Evolutionary conservation across 768 basidiomycete species (phyloP).

Genomic region (Russula olivacea): DNA sequence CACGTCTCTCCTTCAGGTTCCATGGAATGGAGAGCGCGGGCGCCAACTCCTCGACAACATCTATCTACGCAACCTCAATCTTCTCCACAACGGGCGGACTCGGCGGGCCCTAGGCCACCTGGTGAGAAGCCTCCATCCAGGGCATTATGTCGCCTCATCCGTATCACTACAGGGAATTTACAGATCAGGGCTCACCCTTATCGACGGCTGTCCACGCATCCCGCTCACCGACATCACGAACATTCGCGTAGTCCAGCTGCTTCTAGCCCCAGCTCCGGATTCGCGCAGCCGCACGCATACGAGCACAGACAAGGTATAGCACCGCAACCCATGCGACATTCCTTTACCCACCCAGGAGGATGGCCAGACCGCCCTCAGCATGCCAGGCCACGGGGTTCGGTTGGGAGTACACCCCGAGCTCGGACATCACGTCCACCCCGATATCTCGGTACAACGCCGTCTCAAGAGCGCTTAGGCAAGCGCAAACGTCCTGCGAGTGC

Average conservation of each 20-base stretch:
- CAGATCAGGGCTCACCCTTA: background rate
- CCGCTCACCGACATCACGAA: background rate
- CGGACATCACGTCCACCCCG: conserved; percentile 4
- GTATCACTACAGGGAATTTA: background rate
- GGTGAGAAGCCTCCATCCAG: conserved; percentile 1
- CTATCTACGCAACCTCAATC: background rate
- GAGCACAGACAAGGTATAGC: conserved; percentile 21
- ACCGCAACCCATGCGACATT: conserved; percentile 20
- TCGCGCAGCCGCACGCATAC: background rate
- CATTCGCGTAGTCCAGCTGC: conserved; percentile 8
- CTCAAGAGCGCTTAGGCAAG: conserved; percentile 14
- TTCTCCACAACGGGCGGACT: background rate
- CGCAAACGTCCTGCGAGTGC: conserved; percentile 15
- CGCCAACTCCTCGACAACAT: conserved; percentile 1
- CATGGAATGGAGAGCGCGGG: conserved; percentile 13
- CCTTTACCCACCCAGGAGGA: conserved; percentile 22
- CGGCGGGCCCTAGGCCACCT: background rate
- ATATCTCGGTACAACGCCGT: background rate
- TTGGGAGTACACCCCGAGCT: background rate
- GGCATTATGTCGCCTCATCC: background rate
- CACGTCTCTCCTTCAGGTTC: conserved; percentile 6
- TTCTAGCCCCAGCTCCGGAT: conserved; percentile 11
- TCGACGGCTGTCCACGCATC: background rate
- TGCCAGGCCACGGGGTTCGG: conserved; percentile 3
- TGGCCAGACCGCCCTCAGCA: conserved; percentile 19